Percentiles rank a stretch among this genome's conserved stretches.
Evolutionary conservation across 2,329 filamentous ascomycete species (phyloP).

Genomic region (Didymella pomorum): DNA sequence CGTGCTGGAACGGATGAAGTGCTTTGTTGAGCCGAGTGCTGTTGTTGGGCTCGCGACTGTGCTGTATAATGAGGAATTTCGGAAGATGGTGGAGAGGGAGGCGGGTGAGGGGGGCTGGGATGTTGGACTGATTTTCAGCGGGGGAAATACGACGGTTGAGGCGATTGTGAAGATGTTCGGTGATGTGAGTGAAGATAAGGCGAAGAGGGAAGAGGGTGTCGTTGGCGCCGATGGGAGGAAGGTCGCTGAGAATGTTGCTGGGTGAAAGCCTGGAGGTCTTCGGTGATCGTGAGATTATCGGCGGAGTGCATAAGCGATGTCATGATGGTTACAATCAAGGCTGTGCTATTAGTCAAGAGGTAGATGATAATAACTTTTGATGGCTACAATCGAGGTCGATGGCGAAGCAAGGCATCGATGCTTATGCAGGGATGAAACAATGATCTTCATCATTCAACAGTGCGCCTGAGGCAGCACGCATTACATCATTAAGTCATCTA

Average conservation of each 20-base stretch:
- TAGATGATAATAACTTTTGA: neutral
- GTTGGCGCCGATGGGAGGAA: constrained; percentile 53
- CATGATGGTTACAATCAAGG: neutral
- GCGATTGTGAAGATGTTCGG: constrained; percentile 65
- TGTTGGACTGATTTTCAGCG: constrained; percentile 67
- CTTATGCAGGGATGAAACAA: neutral
- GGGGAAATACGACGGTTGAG: constrained; percentile 71
- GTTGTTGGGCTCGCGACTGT: constrained; percentile 85
- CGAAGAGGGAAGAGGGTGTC: constrained; percentile 52
- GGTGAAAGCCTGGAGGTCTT: constrained; percentile 31
- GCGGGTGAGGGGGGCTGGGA: constrained; percentile 78
- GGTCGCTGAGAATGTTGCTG: constrained; percentile 57
- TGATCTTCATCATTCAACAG: neutral
- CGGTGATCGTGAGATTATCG: too few species aligned
- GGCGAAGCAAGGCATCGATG: too few species aligned
- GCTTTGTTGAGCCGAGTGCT: constrained; percentile 87
- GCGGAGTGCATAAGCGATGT: neutral
- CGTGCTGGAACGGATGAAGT: constrained; percentile 86
- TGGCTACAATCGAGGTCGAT: neutral
- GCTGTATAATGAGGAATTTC: constrained; percentile 85
- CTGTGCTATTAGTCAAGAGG: neutral
- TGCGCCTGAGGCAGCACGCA: neutral
- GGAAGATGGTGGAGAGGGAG: constrained; percentile 70
- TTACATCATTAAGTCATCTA: constrained; percentile 12
- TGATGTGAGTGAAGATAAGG: constrained; percentile 34